A percentile compares a stretch with the other conserved stretches of the same genome.
Evolutionary conservation across 495 filamentous ascomycete genomes (phyloP).

Genomic region (Lasiosphaeria hispida): DNA sequence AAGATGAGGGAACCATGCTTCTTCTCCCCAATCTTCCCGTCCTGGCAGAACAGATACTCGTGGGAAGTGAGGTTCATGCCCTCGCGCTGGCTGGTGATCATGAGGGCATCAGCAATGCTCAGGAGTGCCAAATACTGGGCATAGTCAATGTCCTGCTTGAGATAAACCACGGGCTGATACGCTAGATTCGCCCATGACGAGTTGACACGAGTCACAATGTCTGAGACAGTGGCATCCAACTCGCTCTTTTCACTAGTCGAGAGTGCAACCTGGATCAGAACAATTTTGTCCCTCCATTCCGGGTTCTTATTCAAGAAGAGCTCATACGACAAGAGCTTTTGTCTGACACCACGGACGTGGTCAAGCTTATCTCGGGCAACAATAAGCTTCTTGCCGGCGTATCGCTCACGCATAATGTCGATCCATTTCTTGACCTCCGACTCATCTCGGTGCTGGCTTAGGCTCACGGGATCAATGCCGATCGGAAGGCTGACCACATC

Average conservation of each 20-base stretch:
- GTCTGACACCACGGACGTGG: conserved; percentile 81
- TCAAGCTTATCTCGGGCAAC: conserved; percentile 93
- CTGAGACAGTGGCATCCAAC: conserved; percentile 79
- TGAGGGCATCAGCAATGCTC: conserved; percentile 81
- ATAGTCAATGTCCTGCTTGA: conserved; percentile 90
- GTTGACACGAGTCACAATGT: conserved; percentile 91
- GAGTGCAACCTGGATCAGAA: conserved; percentile 88
- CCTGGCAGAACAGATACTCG: conserved; percentile 90
- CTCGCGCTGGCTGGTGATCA: conserved; percentile 90
- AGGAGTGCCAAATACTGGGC: conserved; percentile 85
- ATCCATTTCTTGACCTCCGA: conserved; percentile 74
- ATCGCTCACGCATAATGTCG: conserved; percentile 71
- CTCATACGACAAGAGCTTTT: conserved; percentile 90
- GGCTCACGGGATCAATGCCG: conserved; percentile 78
- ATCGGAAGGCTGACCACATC: conserved; percentile 74
- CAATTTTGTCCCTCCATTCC: conserved; percentile 79
- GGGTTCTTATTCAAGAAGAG: conserved; percentile 91
- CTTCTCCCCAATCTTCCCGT: conserved; percentile 68
- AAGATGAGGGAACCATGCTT: conserved; percentile 85
- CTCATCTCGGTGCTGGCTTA: conserved; percentile 69
- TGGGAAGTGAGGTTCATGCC: conserved; percentile 95
- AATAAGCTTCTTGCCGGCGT: conserved; percentile 81
- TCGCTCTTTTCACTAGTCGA: conserved; percentile 84
- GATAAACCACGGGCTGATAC: conserved; percentile 87
- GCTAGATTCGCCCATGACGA: conserved; percentile 81